Percentiles rank a stretch among this genome's conserved stretches.
Conservation (phyloP, 2,329 filamentous ascomycete genomes). For the Parasarocladium wereldwijsianum region DNA sequence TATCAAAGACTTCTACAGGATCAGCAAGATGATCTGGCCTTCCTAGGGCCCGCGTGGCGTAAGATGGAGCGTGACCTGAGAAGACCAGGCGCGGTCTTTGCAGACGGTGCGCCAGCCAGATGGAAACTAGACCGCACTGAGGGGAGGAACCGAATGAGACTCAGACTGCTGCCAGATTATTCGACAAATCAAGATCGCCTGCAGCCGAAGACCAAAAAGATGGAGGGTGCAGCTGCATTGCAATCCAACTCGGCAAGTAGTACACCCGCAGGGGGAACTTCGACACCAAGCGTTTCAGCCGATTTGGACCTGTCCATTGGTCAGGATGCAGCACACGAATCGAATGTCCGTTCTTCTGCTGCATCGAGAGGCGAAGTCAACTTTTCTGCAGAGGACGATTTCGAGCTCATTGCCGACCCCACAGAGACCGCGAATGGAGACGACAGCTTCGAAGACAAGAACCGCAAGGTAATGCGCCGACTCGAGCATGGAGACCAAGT, state of each 20-base stretch:
- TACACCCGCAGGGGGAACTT: conserved; percentile 6
- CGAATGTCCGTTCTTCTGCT: not conserved
- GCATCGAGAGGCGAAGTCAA: conserved; percentile 9
- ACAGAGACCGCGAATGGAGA: conserved; percentile 63
- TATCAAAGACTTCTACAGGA: conserved; percentile 82
- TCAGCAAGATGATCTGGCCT: conserved; percentile 77
- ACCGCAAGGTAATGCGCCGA: conserved; percentile 91
- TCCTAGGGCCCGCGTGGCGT: conserved; percentile 59
- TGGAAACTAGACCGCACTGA: conserved; percentile 96
- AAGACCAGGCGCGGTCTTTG: conserved; percentile 69
- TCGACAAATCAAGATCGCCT: conserved; percentile 56
- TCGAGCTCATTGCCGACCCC: conserved; percentile 89
- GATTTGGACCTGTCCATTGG: not conserved
- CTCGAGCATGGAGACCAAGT: conserved; percentile 83
- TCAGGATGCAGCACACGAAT: not conserved
- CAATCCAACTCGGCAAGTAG: not conserved
- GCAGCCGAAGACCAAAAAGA: conserved; percentile 49
- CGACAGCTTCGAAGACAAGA: conserved; percentile 87
- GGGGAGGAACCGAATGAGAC: conserved; percentile 85
- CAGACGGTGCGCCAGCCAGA: conserved; percentile 43
- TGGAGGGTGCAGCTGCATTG: not conserved
- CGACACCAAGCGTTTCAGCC: conserved; percentile 19
- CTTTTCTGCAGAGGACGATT: conserved; percentile 63
- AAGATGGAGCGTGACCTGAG: conserved; percentile 67
- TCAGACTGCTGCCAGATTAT: conserved; percentile 71